Evolutionary conservation across 2,329 filamentous ascomycete genomes (phyloP).

Genomic region (Ceratocystis eucalypticola): DNA sequence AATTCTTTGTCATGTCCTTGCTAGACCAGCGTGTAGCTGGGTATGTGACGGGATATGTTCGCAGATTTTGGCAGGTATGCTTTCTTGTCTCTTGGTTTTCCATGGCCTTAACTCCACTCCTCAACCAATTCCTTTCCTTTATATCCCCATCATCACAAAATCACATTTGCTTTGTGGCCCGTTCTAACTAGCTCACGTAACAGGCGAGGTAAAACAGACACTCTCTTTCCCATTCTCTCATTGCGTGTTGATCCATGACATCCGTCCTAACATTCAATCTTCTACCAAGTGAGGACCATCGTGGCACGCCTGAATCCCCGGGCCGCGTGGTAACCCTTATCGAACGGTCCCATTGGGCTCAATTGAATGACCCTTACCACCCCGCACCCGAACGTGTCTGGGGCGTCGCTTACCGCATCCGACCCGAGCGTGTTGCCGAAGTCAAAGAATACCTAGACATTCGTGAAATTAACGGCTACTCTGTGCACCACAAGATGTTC

Average conservation of each 20-base stretch:
- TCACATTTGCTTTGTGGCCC: neutral
- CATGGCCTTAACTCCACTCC: neutral
- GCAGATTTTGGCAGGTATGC: constrained; percentile 93
- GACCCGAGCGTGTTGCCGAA: constrained; percentile 55
- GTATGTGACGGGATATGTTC: constrained; percentile 85
- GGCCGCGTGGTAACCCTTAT: constrained; percentile 91
- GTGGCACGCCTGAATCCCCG: constrained; percentile 75
- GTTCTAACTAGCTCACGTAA: neutral
- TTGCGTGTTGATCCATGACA: too few species aligned
- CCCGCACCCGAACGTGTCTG: constrained; percentile 56
- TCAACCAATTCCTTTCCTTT: neutral
- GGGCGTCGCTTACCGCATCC: constrained; percentile 86
- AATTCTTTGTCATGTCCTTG: constrained; percentile 5
- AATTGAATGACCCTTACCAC: constrained; percentile 54
- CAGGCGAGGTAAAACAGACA: constrained; percentile 2
- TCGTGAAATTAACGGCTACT: constrained; percentile 94
- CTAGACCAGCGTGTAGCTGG: constrained; percentile 73
- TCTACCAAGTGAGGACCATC: constrained; percentile 69
- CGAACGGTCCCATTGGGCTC: constrained; percentile 68
- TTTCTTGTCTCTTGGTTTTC: neutral
- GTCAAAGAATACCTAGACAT: constrained; percentile 88
- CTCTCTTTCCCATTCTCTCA: constrained; percentile 1
- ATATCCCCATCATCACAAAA: neutral
- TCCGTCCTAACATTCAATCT: too few species aligned
- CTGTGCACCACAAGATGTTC: constrained; percentile 81